Evolutionary conservation across 2,329 filamentous ascomycete species (phyloP), one percentile per base, ranked within the genome.

Genomic region (Calonectria naviculata): DNA sequence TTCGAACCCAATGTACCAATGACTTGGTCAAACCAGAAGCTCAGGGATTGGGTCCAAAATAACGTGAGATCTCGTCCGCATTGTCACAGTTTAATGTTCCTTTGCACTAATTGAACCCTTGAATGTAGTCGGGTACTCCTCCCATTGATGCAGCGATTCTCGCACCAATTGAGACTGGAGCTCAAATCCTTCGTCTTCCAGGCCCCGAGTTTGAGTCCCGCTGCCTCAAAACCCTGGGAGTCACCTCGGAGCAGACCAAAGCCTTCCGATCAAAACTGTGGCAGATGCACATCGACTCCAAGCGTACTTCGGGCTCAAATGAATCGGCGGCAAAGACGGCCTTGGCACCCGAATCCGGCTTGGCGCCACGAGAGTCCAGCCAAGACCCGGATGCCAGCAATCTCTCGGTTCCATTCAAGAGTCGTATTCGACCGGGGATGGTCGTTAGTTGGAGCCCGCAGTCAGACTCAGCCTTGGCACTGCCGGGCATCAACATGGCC

Each of bases 221-320:
- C 1, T 86, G 84, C 68, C 78, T 84, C 56, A 81, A 84, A 69
- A 84, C 81, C 5, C 74, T 77, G 0, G 80, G 77, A 0, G 81
- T 85, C 4, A 81, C 75, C 0, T 41, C 67, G 0, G 81, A 86
- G 56, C 84, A 86, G 62, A 85, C 85, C 13, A 79, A 77, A 4
- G 83, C 83, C 5, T 85, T 87, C 62, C 81, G 83, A 17, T 71
- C 78, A 26, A 87, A 86, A 68, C 75, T 87, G 0, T 87, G 85
- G 85, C 77, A 79, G 21, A 68, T 85, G 44, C 84, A 86, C 54
- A 75, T 85, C 12, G 84, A 87, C 67, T 84, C 84, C 13, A 76
- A 75, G 21, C n/a, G 56, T 26, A 63, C 62, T 34, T 0, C 31
- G 3, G 36, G 1, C 19, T 24, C 61, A 42, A 68, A 46, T 34